Evolutionary conservation across 345 rosid genomes (phyloP), one percentile per base, ranked within the genome.

Genomic region (Salix arbutifolia): DNA sequence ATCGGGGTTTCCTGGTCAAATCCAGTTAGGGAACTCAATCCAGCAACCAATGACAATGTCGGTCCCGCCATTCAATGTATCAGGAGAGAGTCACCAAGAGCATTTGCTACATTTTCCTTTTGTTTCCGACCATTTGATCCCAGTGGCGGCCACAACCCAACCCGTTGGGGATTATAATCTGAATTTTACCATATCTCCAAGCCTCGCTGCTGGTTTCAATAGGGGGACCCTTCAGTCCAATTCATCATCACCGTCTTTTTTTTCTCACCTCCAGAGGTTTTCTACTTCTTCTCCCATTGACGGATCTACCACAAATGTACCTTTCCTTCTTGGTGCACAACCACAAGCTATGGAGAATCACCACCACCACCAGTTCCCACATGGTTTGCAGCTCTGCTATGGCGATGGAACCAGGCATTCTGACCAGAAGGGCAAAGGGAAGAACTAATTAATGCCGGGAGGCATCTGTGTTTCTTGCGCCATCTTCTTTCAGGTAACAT

Each of bases 201-300:
- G 89, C 86, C 89, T 89, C 85, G 86, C 88, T 86, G 86, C 88
- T 86, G 97, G 94, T 86, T 87, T 87, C 90, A 91, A 92, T 71
- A 93, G 99, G 99, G 98, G 99, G 98, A 92, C 99, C 99, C 99
- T 96, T 96, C 99, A 96, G 99, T 96, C 99, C 99, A 96, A 96
- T 96, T 90, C 97, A 65, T 71, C 81, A 56, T 77, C 87, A 77
- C 87, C 90, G 77, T 87, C 98, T 52, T 85, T 92, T 83, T 85
- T 89, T 61, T 87, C 90, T 76, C 87, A 86, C 76, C 81, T 90
- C 74, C 98, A 90, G 88, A 91, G 94, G 96, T 89, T 84, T 82
- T 60, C 82, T 65, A 80, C 80, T 74, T 80, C 91, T 68, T 80
- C 87, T 81, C 69, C 85, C 48, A 72, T 84, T 73, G 97, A 85